Base-by-base conservation (phyloP, 2,329 filamentous ascomycete genomes). In the Penicillium sp. region DNA sequence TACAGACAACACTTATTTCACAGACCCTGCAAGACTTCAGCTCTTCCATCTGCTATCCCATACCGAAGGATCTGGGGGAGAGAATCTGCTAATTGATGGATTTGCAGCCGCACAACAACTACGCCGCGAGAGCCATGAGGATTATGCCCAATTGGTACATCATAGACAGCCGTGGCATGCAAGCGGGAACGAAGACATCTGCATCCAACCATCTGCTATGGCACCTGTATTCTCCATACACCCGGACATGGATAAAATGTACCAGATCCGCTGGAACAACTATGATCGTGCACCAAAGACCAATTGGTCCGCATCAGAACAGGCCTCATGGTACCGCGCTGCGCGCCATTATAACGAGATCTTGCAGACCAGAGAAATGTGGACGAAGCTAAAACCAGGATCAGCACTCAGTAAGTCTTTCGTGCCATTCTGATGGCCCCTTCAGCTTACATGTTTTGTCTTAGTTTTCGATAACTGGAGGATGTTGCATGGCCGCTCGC, bases 1-100 rank as follows among this genome's bases (percentile, higher is more conserved):
- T 74, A 97, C 93, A 1, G 94, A 99, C 75, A 97, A 85, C 7
- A 96, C 93, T 1, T 97, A 99, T 74, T 97, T 97, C 76, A 92
- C 86, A 22, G 93, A 97, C 61, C 93, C 94, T 0, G 87, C 90
- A 2, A 91, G 93, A 10, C 82, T 99, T 34, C 94, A 99, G 72
- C 86, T 94, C 26, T 95, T 99, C 74, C 94, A 99, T 70, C 80
- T 97, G 45, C 82, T 97, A 29, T 94, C 90, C 0, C 90, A 95
- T 72, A 88, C 86, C 8, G 55, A 74, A 63, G 56, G 78, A 10
- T 55, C 63, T 11, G 94, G 93, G 10, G 94, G 94, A 6, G 80
- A 85, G 50, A 92, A 88, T 0, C 79, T 95, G 0, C 85, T 99
- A 1, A 89, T 96, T 0, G 94, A 99, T 71, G 92, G 90, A 0